Percentiles rank a stretch among this genome's conserved stretches.
These are phyloP conservation scores for Nicotiana knightiana DNA, from an alignment of 257 asterid genomes.

Conservation along the genomic window DNA sequence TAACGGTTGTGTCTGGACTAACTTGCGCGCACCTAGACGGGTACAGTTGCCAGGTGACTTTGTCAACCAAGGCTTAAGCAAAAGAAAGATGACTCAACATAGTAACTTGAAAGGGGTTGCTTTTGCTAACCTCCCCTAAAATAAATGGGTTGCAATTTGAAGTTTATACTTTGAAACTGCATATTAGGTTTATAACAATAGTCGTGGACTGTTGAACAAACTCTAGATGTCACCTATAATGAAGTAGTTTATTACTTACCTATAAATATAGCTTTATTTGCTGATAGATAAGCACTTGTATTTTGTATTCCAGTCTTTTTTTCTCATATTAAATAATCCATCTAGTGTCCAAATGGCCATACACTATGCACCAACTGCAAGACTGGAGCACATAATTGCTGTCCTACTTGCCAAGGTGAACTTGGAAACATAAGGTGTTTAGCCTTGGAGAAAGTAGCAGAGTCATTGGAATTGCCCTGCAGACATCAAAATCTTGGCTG, in stretches of 20 bases:
- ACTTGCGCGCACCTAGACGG: not conserved
- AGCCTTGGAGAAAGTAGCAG: slow-evolving; percentile 81
- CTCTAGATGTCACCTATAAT: too few species aligned
- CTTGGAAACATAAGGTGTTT: slow-evolving; percentile 76
- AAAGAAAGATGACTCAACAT: too few species aligned
- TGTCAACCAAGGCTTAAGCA: too few species aligned
- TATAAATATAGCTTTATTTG: not conserved
- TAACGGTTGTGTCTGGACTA: not conserved
- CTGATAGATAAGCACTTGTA: not conserved
- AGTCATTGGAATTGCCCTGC: slow-evolving; percentile 76
- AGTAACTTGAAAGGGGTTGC: too few species aligned
- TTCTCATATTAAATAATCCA: not conserved
- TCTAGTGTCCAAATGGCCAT: slow-evolving; percentile 94
- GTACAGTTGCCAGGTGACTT: too few species aligned
- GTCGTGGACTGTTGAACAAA: too few species aligned
- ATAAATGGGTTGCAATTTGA: too few species aligned
- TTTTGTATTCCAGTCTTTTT: not conserved
- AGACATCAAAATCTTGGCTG: slow-evolving; percentile 62
- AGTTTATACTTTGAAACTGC: too few species aligned
- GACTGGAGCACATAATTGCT: slow-evolving; percentile 37
- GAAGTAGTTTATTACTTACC: not conserved
- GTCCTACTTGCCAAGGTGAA: slow-evolving; percentile 63
- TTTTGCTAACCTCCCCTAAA: too few species aligned
- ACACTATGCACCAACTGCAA: slow-evolving; percentile 70
- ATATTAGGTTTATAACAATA: too few species aligned